phyloP scores from a whole-genome alignment of 2,329 filamentous ascomycete genomes.

The Juglanconis juglandina region DNA sequence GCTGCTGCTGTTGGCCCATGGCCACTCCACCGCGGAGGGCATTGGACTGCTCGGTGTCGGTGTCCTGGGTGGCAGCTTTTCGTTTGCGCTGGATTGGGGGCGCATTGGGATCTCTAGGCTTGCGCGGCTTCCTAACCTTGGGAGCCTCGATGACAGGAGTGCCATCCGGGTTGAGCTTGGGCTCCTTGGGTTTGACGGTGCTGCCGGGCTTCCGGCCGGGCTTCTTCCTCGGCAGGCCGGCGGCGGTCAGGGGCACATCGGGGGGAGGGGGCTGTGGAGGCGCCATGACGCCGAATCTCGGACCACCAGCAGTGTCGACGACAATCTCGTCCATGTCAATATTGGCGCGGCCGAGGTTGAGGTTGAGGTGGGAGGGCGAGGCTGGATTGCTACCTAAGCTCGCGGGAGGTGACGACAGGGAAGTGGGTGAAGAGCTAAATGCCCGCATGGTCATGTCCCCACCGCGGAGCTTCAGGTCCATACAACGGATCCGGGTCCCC shows the following conservation, averaged over 20 bases:
- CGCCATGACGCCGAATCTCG: slow-evolving; percentile 30
- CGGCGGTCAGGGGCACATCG: slow-evolving; percentile 52
- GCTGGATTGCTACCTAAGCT: slow-evolving; percentile 47
- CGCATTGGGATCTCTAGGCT: slow-evolving; percentile 58
- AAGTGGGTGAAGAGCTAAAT: slow-evolving; percentile 45
- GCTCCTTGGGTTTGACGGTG: slow-evolving; percentile 43
- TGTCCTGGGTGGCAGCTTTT: slow-evolving; percentile 38
- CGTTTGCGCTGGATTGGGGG: slow-evolving; percentile 53
- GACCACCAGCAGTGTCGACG: slow-evolving; percentile 38
- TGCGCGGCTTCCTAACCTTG: slow-evolving; percentile 52
- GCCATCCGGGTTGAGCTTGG: slow-evolving; percentile 35
- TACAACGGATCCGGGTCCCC: neutral
- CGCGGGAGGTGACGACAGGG: slow-evolving; percentile 51
- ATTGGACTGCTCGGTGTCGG: slow-evolving; percentile 26
- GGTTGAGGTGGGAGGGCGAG: slow-evolving; percentile 39
- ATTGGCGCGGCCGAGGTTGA: slow-evolving; percentile 29
- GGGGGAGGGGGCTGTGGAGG: slow-evolving; percentile 28
- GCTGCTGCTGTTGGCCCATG: slow-evolving; percentile 7
- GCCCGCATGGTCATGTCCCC: slow-evolving; percentile 34
- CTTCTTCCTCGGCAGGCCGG: slow-evolving; percentile 59
- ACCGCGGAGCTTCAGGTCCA: slow-evolving; percentile 13
- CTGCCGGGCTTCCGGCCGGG: slow-evolving; percentile 63
- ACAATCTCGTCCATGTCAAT: slow-evolving; percentile 50
- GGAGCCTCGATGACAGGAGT: slow-evolving; percentile 39
- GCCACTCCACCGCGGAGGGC: too few species aligned